A percentile compares a stretch with the other conserved stretches of the same genome.
Conservation (phyloP, 2,329 filamentous ascomycete genomes). For the Xylaria sp. region DNA sequence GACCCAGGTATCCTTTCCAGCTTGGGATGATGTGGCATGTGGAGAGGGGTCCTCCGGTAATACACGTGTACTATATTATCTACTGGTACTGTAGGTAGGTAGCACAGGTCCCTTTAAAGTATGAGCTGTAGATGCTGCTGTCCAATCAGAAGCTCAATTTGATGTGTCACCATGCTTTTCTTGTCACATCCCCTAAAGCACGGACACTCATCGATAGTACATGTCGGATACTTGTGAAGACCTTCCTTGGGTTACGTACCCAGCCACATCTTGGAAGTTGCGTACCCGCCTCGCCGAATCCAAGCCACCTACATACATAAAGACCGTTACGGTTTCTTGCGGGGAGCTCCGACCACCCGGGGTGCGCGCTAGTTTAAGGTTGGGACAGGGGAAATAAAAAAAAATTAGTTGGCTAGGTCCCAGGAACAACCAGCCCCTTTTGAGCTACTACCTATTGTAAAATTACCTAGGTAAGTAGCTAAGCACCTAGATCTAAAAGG, state of each 20-base stretch:
- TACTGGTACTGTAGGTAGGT: not conserved
- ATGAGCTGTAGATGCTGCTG: conserved; percentile 11
- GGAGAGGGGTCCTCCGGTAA: conserved; percentile 1
- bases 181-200: conserved; percentile 21
- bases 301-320: not conserved
- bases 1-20: not conserved
- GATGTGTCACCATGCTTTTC: conserved; percentile 7
- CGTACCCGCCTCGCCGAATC: not conserved
- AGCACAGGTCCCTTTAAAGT: not conserved
- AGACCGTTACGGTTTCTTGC: not conserved
- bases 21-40: conserved; percentile 19
- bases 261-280: conserved; percentile 7
- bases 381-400: conserved; percentile 3
- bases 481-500: not conserved
- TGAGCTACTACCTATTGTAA: not conserved
- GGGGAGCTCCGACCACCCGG: conserved; percentile 6
- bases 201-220: conserved; percentile 5
- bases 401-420: conserved; percentile 13
- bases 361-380: not conserved
- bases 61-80: conserved; percentile 5
- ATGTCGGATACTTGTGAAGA: not conserved
- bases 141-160: conserved; percentile 18
- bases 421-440: conserved; percentile 26
- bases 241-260: no score
- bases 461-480: not conserved